phyloP scores from a whole-genome alignment of 371 early-diverging fungal genomes.

The Cokeromyces recurvatus region DNA sequence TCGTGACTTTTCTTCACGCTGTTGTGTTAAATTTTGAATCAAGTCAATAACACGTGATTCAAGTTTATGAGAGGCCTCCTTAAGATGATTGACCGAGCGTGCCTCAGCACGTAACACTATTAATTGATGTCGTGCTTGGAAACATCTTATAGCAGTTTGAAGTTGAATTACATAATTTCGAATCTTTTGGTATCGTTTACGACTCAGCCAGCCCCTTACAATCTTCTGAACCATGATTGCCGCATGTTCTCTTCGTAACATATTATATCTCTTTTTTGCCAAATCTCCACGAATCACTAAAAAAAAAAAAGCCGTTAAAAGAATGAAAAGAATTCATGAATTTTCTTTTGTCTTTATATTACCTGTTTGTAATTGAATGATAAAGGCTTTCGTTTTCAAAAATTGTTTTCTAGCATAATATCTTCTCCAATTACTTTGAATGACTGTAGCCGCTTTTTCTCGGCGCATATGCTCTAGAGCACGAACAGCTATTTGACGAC shows the following conservation, averaged over 20 bases:
- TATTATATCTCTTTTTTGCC: slow-evolving; percentile 48
- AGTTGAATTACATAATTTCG: slow-evolving; percentile 62
- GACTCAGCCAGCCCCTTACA: slow-evolving; percentile 59
- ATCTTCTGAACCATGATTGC: slow-evolving; percentile 73
- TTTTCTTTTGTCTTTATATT: background rate
- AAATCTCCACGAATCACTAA: slow-evolving; percentile 48
- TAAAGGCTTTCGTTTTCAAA: slow-evolving; percentile 27
- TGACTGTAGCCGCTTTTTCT: slow-evolving; percentile 66
- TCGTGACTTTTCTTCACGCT: slow-evolving; percentile 67
- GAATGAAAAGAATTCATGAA: too few species aligned
- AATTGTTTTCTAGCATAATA: slow-evolving; percentile 59
- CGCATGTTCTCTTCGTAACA: slow-evolving; percentile 53
- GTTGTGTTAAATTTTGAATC: slow-evolving; percentile 71
- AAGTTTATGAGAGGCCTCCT: slow-evolving; percentile 89
- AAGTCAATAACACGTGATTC: slow-evolving; percentile 93
- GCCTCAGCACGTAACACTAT: slow-evolving; percentile 76
- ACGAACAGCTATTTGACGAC: slow-evolving; percentile 58
- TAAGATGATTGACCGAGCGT: slow-evolving; percentile 85
- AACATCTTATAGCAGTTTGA: slow-evolving; percentile 82
- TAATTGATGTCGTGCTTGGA: slow-evolving; percentile 64
- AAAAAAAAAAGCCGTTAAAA: too few species aligned
- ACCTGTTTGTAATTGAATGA: slow-evolving; percentile 46
- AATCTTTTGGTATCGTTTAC: slow-evolving; percentile 51
- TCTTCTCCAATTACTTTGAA: slow-evolving; percentile 76
- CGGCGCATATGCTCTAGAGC: slow-evolving; percentile 53